Evolutionary conservation across 495 filamentous ascomycete species (phyloP).

Genomic region (Paragyromitra xinjiangensis): DNA sequence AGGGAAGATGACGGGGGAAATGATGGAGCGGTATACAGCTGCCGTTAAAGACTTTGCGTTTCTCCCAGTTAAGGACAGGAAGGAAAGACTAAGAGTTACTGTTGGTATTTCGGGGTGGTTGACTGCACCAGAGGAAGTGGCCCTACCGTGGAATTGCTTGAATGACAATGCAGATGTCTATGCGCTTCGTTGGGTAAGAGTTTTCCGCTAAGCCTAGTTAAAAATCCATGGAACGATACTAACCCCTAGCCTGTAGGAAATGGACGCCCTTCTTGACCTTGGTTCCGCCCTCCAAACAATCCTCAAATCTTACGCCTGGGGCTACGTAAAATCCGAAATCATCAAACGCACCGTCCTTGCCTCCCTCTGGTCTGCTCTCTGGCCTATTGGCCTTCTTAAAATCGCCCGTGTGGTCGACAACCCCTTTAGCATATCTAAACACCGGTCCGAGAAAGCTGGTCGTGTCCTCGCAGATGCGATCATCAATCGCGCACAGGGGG

Average conservation of each 20-base stretch:
- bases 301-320: slow-evolving; percentile 79
- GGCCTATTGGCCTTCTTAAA: slow-evolving; percentile 81
- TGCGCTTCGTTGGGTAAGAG: slow-evolving; percentile 72
- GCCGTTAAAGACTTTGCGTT: slow-evolving; percentile 93
- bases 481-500: slow-evolving; percentile 86
- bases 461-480: slow-evolving; percentile 84
- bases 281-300: slow-evolving; percentile 77
- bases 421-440: slow-evolving; percentile 83
- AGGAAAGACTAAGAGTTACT: slow-evolving; percentile 74
- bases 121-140: slow-evolving; percentile 72
- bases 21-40: slow-evolving; percentile 86
- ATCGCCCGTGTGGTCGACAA: slow-evolving; percentile 85
- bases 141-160: slow-evolving; percentile 78
- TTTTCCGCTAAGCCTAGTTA: not conserved
- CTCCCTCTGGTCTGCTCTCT: slow-evolving; percentile 72
- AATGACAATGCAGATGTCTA: slow-evolving; percentile 78
- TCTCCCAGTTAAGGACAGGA: slow-evolving; percentile 69
- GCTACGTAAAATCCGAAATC: slow-evolving; percentile 78
- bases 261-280: slow-evolving; percentile 77
- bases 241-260: slow-evolving; percentile 61
- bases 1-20: slow-evolving; percentile 79
- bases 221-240: not conserved
- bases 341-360: slow-evolving; percentile 80
- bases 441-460: slow-evolving; percentile 86
- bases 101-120: slow-evolving; percentile 87